Evolutionary conservation across 2,329 filamentous ascomycete species (phyloP), one percentile per base, ranked within the genome.

Genomic region (Fusarium coicis): DNA sequence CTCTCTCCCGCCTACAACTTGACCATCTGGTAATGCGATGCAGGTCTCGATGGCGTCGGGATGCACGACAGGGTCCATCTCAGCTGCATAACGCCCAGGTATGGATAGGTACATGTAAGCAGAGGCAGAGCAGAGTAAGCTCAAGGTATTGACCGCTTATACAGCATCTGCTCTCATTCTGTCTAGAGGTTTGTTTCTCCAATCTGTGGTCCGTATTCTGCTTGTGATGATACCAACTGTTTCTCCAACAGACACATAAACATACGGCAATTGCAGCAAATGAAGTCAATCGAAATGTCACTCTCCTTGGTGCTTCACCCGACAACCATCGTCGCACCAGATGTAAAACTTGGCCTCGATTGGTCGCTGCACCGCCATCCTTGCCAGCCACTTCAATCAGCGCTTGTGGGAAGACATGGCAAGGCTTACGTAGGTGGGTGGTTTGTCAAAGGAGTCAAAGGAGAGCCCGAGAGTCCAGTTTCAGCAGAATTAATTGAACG

Each of bases 341-440:
- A 53, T 43, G 40, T n/a, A 39, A 46, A 43, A 44, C 19, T 43
- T 53, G 26, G 12, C 16, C 14, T 30, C 30, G 9, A 69, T 65
- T 69, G 66, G 66, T 19, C 10, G 34, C 26, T 64, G 66, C 66
- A 68, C 64, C 64, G 66, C 64, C 39, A 68, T 69, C 57, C 34
- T 64, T 64, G 39, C 36, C 50, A 53, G 39, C 66, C 66, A 69
- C 66, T 58, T 53, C 65, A 50, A 64, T 64, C 47, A 66, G 64
- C 64, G 44, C 62, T 68, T 68, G 55, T 32, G 44, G 37, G 47
- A 54, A 36, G 47, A 16, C 36, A 34, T 32, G 57, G 37, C 57
- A 54, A 55, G 56, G 66, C 66, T 69, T 69, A 69, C 43, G 42
- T 30, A 50, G 47, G 46, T 30, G 28, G 28, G 18, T 32, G 30